These are phyloP conservation scores for Samsoniella hepiali DNA, from an alignment of 2,329 filamentous ascomycete species.

Conservation along the genomic window DNA sequence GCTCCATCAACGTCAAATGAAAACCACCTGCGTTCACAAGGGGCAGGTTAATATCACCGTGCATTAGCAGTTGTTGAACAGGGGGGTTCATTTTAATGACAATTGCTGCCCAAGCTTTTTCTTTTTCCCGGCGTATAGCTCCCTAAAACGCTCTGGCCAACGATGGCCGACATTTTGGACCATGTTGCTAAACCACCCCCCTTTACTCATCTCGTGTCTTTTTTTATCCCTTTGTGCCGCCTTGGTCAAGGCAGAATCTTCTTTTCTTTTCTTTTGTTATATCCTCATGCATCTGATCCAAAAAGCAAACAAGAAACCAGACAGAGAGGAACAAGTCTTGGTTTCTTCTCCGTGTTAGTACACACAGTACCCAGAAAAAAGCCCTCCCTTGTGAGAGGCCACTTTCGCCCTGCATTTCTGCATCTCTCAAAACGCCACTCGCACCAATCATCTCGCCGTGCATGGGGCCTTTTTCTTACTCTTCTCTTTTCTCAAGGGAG, in stretches of 20 bases:
- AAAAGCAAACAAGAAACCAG: not conserved
- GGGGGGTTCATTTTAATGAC: not conserved
- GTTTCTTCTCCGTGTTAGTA: not conserved
- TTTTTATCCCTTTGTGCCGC: too few relatives aligned
- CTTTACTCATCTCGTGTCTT: too few relatives aligned
- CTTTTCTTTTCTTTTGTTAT: too few relatives aligned
- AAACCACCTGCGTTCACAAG: not conserved
- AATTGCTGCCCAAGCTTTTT: not conserved
- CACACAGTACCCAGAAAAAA: not conserved
- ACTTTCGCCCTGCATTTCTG: conserved; percentile 13
- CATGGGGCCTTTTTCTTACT: not conserved
- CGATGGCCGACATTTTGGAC: too few relatives aligned
- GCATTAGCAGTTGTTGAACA: not conserved
- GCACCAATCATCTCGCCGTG: not conserved
- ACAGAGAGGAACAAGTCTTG: not conserved
- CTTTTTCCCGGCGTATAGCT: not conserved
- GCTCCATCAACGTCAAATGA: not conserved
- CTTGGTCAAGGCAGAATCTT: too few relatives aligned
- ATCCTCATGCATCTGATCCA: too few relatives aligned
- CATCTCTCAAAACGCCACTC: not conserved
- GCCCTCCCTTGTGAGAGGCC: not conserved
- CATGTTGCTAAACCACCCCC: too few relatives aligned
- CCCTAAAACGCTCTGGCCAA: too few relatives aligned
- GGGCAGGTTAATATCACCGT: not conserved
- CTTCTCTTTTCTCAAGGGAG: not conserved